Evolutionary conservation across 2,329 filamentous ascomycete species (phyloP).

Genomic region (Keithomyces neogunnii): DNA sequence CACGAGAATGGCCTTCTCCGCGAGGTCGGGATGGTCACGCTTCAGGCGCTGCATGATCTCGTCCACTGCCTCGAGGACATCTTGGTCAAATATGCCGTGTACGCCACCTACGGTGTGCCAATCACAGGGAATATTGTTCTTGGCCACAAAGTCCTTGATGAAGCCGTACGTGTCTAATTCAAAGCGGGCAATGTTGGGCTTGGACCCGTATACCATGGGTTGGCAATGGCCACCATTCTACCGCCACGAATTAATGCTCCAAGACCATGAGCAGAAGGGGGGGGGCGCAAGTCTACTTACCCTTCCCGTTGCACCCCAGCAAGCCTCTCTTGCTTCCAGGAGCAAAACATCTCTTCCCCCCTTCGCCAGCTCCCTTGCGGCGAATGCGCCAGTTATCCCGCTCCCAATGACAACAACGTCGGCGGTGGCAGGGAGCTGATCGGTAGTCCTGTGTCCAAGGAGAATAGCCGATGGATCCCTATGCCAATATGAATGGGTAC

Average conservation of each 20-base stretch:
- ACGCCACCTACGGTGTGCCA: conserved; percentile 57
- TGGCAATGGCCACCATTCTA: conserved; percentile 69
- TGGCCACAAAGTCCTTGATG: conserved; percentile 47
- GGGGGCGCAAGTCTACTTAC: conserved; percentile 34
- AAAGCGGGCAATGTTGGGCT: conserved; percentile 57
- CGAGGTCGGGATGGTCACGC: conserved; percentile 46
- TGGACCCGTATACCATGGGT: conserved; percentile 54
- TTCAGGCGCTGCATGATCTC: conserved; percentile 42
- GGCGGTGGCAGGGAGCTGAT: conserved; percentile 49
- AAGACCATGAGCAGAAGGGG: not conserved
- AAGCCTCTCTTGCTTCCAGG: conserved; percentile 71
- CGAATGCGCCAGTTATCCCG: conserved; percentile 69
- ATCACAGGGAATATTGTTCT: conserved; percentile 57
- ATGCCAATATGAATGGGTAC: conserved; percentile 67
- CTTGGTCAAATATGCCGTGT: conserved; percentile 51
- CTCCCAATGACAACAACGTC: conserved; percentile 68
- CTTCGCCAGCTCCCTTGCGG: conserved; percentile 52
- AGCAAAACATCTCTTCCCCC: conserved; percentile 52
- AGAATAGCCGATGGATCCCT: conserved; percentile 55
- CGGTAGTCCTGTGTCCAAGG: conserved; percentile 59
- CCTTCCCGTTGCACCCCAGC: conserved; percentile 76
- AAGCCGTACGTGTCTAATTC: conserved; percentile 61
- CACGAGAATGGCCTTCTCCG: conserved; percentile 34
- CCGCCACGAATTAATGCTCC: not conserved
- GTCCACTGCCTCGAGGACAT: conserved; percentile 44